Evolutionary conservation across 768 basidiomycete species (phyloP), one percentile per base, ranked within the genome.

Genomic region (Leucosporidium creatinivorum): DNA sequence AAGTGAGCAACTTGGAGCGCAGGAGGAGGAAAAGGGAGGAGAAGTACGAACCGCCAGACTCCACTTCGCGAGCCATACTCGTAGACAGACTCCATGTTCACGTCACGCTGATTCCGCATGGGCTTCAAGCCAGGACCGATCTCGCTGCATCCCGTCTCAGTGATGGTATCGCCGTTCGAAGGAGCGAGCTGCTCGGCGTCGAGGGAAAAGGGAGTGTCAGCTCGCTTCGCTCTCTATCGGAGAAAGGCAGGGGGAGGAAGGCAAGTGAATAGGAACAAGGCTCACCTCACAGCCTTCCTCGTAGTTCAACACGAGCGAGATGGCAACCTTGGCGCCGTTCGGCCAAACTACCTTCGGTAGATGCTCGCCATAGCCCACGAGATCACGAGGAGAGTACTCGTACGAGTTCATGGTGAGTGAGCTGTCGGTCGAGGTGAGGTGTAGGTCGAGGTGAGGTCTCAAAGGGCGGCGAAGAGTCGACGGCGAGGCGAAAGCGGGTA

Each of bases 41-140:
- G 15, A 17, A 9, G 39, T 9, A 15, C 39, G 39, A 44, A 44
- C 39, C 76, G 65, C 76, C 76, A 77, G 21, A 76, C 73, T 0
- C 75, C 76, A 2, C 73, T 70, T 13, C 75, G 68, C 8, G 73
- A 73, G 23, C 76, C 76, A 54, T 76, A 77, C 67, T 74, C 72
- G 54, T 74, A 77, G 33, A 74, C 36, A 21, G 50, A 55, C 44
- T 55, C 54, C 55, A 57, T 57, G 31, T 57, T 57, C 30, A 57
- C 55, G 12, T 57, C 55, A 6, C 55, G 28, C 18, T 57, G 55
- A 21, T 57, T 31, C 55, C 23, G 30, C 55, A 57, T 57, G 1
- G 55, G 55, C 17, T 28, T 28, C 17, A 57, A 18, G 1, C 55
- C 55, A 12, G 55, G 55, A 1, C 76, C 73, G 5, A 77, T 70